Evolutionary conservation across 2,329 filamentous ascomycete species (phyloP).

Genomic region (Hypoxylon sp.): DNA sequence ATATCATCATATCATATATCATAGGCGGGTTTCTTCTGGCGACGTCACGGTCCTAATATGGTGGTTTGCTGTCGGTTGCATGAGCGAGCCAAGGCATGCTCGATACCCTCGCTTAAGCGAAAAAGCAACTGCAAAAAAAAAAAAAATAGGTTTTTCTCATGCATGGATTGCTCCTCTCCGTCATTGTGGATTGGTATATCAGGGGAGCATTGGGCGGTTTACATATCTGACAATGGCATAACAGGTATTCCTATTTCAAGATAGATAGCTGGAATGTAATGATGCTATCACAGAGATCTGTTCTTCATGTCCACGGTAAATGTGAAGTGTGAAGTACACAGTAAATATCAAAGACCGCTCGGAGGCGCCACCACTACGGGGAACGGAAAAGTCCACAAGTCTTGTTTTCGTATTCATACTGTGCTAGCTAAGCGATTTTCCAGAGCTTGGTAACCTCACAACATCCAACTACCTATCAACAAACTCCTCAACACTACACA

Average conservation of each 20-base stretch:
- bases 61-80: constrained; percentile 10
- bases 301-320: too few relatives aligned
- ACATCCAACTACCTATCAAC: neutral
- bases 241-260: constrained; percentile 14
- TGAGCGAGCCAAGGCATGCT: constrained; percentile 24
- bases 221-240: constrained; percentile 1
- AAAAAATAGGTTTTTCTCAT: too few relatives aligned
- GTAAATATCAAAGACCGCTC: too few relatives aligned
- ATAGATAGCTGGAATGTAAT: constrained; percentile 23
- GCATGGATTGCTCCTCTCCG: constrained; percentile 16
- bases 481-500: neutral
- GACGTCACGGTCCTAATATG: constrained; percentile 9
- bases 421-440: neutral
- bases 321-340: neutral
- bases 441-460: neutral
- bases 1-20: constrained; percentile 1
- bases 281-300: constrained; percentile 19
- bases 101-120: constrained; percentile 35
- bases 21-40: constrained; percentile 4
- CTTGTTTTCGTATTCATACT: neutral
- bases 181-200: constrained; percentile 17
- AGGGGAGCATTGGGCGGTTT: constrained; percentile 22
- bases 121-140: constrained; percentile 10
- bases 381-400: constrained; percentile 13
- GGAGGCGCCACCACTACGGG: neutral